These are phyloP conservation scores for Ganoderma resinaceum DNA, from an alignment of 1,284 basidiomycete genomes.

Conservation along the genomic window DNA sequence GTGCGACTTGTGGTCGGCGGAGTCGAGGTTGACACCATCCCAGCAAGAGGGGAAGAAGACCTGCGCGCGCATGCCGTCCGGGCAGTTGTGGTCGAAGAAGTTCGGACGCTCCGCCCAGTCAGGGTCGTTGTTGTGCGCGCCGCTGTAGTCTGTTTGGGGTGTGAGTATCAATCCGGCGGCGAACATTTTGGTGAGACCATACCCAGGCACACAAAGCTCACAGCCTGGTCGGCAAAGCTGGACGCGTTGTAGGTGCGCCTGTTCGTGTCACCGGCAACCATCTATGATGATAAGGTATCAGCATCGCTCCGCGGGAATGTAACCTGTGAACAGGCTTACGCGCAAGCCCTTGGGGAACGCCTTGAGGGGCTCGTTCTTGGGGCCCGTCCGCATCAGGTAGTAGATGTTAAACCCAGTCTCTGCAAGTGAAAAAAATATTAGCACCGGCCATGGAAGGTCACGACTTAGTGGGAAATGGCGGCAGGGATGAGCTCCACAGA, in stretches of 20 bases:
- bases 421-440: slow-evolving; percentile 1
- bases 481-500: background rate
- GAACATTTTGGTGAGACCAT: slow-evolving; percentile 6
- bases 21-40: slow-evolving; percentile 54
- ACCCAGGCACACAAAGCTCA: slow-evolving; percentile 50
- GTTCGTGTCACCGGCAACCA: slow-evolving; percentile 49
- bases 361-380: slow-evolving; percentile 33
- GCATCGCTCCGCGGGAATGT: background rate
- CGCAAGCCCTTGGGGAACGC: slow-evolving; percentile 40
- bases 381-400: slow-evolving; percentile 35
- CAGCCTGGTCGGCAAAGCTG: slow-evolving; percentile 46
- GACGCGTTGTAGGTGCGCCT: slow-evolving; percentile 44
- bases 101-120: slow-evolving; percentile 38
- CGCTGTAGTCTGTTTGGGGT: slow-evolving; percentile 39
- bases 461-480: background rate
- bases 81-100: slow-evolving; percentile 43
- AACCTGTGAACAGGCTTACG: slow-evolving; percentile 15
- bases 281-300: slow-evolving; percentile 31
- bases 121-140: slow-evolving; percentile 34
- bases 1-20: slow-evolving; percentile 59
- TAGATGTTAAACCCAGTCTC: slow-evolving; percentile 38
- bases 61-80: slow-evolving; percentile 49
- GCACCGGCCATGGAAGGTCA: background rate
- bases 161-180: background rate
- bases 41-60: slow-evolving; percentile 54